Conservation (phyloP, 2,329 filamentous ascomycete genomes). For the Diatrype stigma region DNA sequence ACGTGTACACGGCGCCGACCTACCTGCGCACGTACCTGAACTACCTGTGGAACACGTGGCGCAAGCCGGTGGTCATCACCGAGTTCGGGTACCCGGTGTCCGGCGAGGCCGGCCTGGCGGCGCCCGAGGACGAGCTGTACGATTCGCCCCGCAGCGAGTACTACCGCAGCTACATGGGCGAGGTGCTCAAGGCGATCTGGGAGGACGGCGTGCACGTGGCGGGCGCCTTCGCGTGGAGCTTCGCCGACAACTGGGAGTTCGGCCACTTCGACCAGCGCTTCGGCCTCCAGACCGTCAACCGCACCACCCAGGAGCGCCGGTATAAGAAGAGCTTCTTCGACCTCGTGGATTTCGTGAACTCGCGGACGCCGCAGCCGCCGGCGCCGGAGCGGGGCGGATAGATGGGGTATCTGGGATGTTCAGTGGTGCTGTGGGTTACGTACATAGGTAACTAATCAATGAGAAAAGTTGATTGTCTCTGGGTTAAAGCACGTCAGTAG, state of each 20-base stretch:
- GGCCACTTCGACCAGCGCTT: slow-evolving; percentile 46
- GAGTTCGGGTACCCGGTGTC: slow-evolving; percentile 57
- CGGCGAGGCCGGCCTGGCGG: slow-evolving; percentile 37
- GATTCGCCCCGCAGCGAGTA: slow-evolving; percentile 51
- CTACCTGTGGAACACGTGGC: slow-evolving; percentile 58
- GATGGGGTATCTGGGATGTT: too few relatives aligned
- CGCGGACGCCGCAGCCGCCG: not conserved
- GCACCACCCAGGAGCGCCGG: slow-evolving; percentile 43
- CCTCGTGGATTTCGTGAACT: slow-evolving; percentile 45
- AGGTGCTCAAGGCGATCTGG: slow-evolving; percentile 51
- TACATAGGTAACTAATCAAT: too few relatives aligned
- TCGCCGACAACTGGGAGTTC: slow-evolving; percentile 53
- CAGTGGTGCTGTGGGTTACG: too few relatives aligned
- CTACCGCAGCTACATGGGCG: slow-evolving; percentile 50
- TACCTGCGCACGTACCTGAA: slow-evolving; percentile 53
- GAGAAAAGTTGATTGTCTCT: too few relatives aligned
- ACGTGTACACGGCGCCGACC: slow-evolving; percentile 55
- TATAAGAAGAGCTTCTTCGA: slow-evolving; percentile 59
- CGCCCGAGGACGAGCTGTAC: slow-evolving; percentile 46
- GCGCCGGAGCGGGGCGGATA: too few relatives aligned
- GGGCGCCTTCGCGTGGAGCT: slow-evolving; percentile 51
- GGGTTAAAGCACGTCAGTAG: too few relatives aligned
- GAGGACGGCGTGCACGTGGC: slow-evolving; percentile 52
- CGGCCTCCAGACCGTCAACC: slow-evolving; percentile 53
- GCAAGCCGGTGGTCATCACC: slow-evolving; percentile 40